A percentile compares a stretch with the other conserved stretches of the same genome.
Evolutionary conservation across 2,329 filamentous ascomycete species (phyloP).

Genomic region (Pseudogymnoascus sp.): DNA sequence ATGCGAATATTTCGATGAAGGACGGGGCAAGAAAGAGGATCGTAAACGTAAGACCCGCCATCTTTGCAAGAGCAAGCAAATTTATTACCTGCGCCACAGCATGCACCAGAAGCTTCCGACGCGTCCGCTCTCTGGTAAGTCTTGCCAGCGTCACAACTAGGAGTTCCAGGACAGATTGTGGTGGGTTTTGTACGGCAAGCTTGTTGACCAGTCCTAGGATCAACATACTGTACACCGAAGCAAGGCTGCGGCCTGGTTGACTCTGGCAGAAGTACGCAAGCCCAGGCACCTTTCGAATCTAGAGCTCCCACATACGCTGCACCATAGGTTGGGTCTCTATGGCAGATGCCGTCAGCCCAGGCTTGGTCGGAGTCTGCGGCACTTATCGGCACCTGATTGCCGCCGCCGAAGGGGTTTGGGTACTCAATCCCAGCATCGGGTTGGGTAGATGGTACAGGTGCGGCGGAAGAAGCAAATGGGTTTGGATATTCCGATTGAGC

Average conservation of each 20-base stretch:
- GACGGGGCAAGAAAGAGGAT: neutral
- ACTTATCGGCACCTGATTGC: neutral
- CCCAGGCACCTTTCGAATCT: neutral
- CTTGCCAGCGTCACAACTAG: neutral
- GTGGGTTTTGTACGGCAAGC: neutral
- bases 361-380: neutral
- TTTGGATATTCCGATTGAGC: neutral
- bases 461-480: neutral
- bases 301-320: neutral
- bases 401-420: neutral
- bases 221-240: neutral
- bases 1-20: neutral
- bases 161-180: neutral
- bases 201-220: neutral
- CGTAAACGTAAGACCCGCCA: neutral
- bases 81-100: neutral
- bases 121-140: neutral
- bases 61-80: neutral
- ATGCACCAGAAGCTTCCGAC: neutral
- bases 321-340: neutral
- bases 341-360: neutral
- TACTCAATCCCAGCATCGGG: neutral
- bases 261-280: neutral
- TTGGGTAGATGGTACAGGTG: neutral
- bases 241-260: neutral